phyloP scores from a whole-genome alignment of 148 eudicot genomes.

The Chenopodium quinoa region DNA sequence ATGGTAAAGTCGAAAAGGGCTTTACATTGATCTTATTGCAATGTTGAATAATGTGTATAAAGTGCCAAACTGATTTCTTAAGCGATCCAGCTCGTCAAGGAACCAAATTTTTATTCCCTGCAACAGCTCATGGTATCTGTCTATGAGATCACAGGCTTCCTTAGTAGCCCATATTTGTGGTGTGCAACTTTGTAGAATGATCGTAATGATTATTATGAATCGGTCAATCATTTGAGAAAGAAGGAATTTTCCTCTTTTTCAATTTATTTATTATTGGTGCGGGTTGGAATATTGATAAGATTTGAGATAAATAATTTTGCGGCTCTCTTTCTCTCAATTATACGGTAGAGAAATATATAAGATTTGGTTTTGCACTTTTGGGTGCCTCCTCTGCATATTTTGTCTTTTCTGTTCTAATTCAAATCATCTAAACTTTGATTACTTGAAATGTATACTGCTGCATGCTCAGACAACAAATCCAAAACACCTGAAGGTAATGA shows the following conservation, averaged over 20 bases:
- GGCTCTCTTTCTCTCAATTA: not conserved
- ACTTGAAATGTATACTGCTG: not conserved
- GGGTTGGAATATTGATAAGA: not conserved
- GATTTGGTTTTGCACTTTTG: not conserved
- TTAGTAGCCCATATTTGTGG: not conserved
- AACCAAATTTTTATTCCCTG: too few species aligned
- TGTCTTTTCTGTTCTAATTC: not conserved
- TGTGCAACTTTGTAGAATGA: not conserved
- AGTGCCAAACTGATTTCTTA: too few species aligned
- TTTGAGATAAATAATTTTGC: not conserved
- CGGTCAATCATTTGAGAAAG: not conserved
- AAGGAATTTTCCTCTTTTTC: not conserved
- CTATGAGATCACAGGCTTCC: not conserved
- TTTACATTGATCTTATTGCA: too few species aligned
- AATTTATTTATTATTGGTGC: not conserved
- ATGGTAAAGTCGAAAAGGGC: too few species aligned
- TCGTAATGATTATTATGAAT: too few species aligned
- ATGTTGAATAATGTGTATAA: too few species aligned
- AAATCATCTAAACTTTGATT: not conserved
- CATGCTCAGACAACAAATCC: not conserved
- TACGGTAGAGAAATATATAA: not conserved
- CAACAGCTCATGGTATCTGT: not conserved
- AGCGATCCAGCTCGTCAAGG: too few species aligned
- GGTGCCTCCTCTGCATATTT: not conserved
- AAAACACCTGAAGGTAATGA: not conserved